Evolutionary conservation across 2,329 filamentous ascomycete species (phyloP).

Genomic region (Cyanodermella asteris): DNA sequence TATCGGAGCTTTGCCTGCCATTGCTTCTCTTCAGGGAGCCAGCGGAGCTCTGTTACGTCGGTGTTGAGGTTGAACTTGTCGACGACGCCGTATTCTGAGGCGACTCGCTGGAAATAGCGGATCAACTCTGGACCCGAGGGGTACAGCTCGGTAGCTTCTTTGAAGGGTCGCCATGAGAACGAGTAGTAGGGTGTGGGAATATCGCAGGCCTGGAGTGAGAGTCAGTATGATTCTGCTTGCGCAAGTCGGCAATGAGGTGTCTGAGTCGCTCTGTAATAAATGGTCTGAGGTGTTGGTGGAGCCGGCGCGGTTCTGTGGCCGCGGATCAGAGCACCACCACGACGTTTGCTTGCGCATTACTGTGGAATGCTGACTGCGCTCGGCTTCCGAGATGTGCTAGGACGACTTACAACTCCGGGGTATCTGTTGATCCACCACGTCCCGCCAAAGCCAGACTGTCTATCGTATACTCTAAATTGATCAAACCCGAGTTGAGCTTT

Average conservation of each 20-base stretch:
- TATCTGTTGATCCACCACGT: constrained; percentile 45
- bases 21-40: constrained; percentile 29
- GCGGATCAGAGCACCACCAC: no score
- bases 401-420: constrained; percentile 26
- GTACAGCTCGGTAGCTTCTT: constrained; percentile 27
- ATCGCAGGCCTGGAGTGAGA: constrained; percentile 23
- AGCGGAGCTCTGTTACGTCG: constrained; percentile 29
- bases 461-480: constrained; percentile 39
- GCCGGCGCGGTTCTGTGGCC: no score
- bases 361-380: background rate
- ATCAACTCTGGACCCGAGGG: constrained; percentile 28
- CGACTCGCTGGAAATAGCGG: constrained; percentile 31
- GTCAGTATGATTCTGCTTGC: no score
- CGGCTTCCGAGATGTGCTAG: background rate
- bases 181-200: no score
- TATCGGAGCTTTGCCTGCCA: constrained; percentile 33
- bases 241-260: constrained; percentile 7
- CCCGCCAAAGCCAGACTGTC: constrained; percentile 34
- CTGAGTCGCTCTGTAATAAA: no score
- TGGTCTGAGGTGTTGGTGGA: no score
- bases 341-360: no score
- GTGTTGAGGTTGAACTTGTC: constrained; percentile 38
- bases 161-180: constrained; percentile 32
- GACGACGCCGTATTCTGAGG: constrained; percentile 27
- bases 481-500: constrained; percentile 34